Base-by-base conservation (phyloP, 2,329 filamentous ascomycete species). In the Penicillium sp. region DNA sequence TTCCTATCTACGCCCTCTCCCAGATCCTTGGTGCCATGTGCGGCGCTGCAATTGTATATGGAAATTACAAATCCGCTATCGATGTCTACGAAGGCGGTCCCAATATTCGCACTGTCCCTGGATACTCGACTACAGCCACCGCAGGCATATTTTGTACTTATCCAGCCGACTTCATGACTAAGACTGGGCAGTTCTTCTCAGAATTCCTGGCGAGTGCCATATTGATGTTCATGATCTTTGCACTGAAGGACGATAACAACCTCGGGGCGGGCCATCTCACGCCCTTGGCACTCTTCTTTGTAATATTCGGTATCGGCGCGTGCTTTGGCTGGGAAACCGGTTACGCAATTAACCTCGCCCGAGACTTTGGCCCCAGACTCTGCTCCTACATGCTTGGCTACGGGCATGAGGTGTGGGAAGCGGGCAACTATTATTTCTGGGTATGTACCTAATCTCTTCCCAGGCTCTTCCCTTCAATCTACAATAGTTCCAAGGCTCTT, bases 251-350 rank as follows among this genome's bases (percentile, higher is more conserved):
- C 43, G 67, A 75, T 22, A 59, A 61, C 2, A 77, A 77, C 48
- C 57, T 74, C 5, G 85, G 84, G 3, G 84, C 85, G 1, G 83
- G 84, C 0, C 76, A 79, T 1, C 62, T 85, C 23, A 78, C 83
- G 54, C 85, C 87, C 0, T 73, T 90, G 1, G 82, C 77, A 7
- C 73, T 90, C 6, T 88, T 89, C 73, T 89, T 90, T 72, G 76
- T 90, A 46, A 85, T 90, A 58, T 90, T 90, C 66, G 88, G 87
- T 7, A 84, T 90, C 22, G 87, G 87, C 18, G 85, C 85, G 29
- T 88, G 85, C 67, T 90, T 89, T 64, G 88, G 88, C 6, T 90
- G 86, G 86, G 83, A 90, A 70, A 91, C 88, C 1, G 87, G 88
- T 35, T 91, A 89, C 72, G 88, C 87, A 15, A 89, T 90, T 61